Evolutionary conservation across 495 filamentous ascomycete species (phyloP).

Genomic region (Neurospora discreta): DNA sequence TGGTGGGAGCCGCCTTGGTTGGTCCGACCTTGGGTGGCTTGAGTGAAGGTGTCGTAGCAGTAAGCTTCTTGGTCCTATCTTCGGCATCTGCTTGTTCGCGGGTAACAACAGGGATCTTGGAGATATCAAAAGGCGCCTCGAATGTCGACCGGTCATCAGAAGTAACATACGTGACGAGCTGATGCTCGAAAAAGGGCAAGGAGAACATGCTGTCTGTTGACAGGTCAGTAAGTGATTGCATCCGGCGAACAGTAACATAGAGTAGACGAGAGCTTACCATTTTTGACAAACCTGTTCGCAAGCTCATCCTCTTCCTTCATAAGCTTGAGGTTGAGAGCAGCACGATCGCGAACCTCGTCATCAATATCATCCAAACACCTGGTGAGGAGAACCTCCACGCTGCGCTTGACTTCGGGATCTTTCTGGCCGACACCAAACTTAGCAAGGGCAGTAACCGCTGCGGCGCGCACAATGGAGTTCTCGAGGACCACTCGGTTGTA

Average conservation of each 20-base stretch:
- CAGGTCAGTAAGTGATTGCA: slow-evolving; percentile 22
- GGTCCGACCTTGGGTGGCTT: slow-evolving; percentile 82
- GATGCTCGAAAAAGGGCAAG: slow-evolving; percentile 90
- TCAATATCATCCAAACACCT: slow-evolving; percentile 94
- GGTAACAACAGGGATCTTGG: slow-evolving; percentile 84
- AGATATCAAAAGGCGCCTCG: slow-evolving; percentile 75
- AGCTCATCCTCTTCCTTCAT: slow-evolving; percentile 81
- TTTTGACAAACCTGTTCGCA: slow-evolving; percentile 78
- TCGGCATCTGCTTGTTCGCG: slow-evolving; percentile 96
- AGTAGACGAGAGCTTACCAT: slow-evolving; percentile 45
- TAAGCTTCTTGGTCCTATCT: slow-evolving; percentile 92
- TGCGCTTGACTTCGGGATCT: slow-evolving; percentile 91
- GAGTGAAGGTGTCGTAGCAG: slow-evolving; percentile 81
- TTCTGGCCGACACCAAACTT: slow-evolving; percentile 98
- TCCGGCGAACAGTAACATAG: neutral
- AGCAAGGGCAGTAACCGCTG: slow-evolving; percentile 87
- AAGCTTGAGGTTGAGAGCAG: slow-evolving; percentile 80
- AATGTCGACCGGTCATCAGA: slow-evolving; percentile 80
- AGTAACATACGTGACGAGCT: slow-evolving; percentile 95
- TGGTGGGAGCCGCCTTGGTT: slow-evolving; percentile 58
- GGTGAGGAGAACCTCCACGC: slow-evolving; percentile 83
- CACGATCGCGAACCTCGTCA: slow-evolving; percentile 94
- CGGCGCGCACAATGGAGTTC: slow-evolving; percentile 91
- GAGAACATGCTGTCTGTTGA: slow-evolving; percentile 70
- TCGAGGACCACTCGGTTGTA: slow-evolving; percentile 98